These are phyloP conservation scores for Cyberlindnera americana DNA, from an alignment of 805 yeast species.

Conservation along the genomic window DNA sequence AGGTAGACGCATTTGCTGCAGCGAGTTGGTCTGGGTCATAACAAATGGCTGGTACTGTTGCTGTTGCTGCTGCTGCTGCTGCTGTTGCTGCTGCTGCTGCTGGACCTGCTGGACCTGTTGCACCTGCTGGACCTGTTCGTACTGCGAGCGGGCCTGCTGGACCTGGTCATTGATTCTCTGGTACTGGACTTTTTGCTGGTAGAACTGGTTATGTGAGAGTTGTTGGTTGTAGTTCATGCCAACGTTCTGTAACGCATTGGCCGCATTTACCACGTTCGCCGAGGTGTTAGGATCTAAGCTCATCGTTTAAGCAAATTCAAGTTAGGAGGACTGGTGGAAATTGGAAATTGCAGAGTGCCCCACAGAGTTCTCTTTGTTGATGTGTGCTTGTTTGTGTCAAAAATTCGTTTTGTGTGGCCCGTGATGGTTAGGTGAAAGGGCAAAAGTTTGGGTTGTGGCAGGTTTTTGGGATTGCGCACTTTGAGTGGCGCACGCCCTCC, in stretches of 20 bases:
- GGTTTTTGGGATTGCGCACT: conserved; percentile 7
- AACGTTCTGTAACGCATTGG: conserved; percentile 25
- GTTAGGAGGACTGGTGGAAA: no score
- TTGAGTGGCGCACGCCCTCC: conserved; percentile 12
- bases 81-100: conserved; percentile 23
- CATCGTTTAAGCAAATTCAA: no score
- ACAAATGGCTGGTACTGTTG: no score
- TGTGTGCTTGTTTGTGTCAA: conserved; percentile 1
- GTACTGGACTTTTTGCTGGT: conserved; percentile 20
- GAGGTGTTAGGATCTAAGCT: conserved; percentile 18
- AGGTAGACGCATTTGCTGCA: conserved; percentile 26
- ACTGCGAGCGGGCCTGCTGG: conserved; percentile 20
- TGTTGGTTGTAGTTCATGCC: conserved; percentile 20
- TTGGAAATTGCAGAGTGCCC: no score
- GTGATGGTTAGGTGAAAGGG: no score
- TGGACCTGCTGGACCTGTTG: conserved; percentile 21
- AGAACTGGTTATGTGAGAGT: conserved; percentile 17
- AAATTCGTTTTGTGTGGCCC: conserved; percentile 16
- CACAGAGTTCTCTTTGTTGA: no score
- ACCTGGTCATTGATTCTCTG: conserved; percentile 24
- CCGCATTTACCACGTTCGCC: conserved; percentile 20
- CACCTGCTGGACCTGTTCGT: conserved; percentile 17
- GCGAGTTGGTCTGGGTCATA: conserved; percentile 15
- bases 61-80: no score
- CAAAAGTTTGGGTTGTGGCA: no score